Percentiles rank a stretch among this genome's conserved stretches.
Conservation (phyloP, 2,329 filamentous ascomycete species). For the Aureobasidium sp. region DNA sequence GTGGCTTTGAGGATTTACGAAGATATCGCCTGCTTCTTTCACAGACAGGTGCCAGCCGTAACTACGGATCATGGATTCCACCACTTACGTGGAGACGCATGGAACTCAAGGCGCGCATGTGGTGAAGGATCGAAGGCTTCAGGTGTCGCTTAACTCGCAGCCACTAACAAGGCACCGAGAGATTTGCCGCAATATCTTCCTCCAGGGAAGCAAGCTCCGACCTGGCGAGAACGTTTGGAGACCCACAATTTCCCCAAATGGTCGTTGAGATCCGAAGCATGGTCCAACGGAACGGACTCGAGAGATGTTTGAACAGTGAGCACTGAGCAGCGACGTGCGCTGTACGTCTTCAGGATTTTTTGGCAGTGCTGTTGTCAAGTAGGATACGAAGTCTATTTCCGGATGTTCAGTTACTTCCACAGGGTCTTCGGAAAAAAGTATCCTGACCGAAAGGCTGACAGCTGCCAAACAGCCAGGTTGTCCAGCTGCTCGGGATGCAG, state of each 20-base stretch:
- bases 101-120: not conserved
- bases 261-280: not conserved
- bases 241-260: slow-evolving; percentile 1
- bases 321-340: not conserved
- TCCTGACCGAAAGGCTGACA: not conserved
- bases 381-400: not conserved
- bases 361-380: not conserved
- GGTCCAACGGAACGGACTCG: not conserved
- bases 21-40: not conserved
- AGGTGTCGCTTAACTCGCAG: not conserved
- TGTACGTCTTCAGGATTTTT: not conserved
- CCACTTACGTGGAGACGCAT: not conserved
- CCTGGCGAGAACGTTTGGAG: not conserved
- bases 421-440: not conserved
- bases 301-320: not conserved
- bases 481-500: not conserved
- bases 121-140: not conserved
- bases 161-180: not conserved
- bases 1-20: not conserved
- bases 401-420: not conserved
- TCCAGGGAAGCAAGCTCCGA: not conserved
- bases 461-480: not conserved
- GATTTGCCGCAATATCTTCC: not conserved
- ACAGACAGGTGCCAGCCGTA: not conserved
- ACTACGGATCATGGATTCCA: not conserved